Evolutionary conservation across 805 yeast genomes (phyloP).

Genomic region (Huiozyma naganishii): DNA sequence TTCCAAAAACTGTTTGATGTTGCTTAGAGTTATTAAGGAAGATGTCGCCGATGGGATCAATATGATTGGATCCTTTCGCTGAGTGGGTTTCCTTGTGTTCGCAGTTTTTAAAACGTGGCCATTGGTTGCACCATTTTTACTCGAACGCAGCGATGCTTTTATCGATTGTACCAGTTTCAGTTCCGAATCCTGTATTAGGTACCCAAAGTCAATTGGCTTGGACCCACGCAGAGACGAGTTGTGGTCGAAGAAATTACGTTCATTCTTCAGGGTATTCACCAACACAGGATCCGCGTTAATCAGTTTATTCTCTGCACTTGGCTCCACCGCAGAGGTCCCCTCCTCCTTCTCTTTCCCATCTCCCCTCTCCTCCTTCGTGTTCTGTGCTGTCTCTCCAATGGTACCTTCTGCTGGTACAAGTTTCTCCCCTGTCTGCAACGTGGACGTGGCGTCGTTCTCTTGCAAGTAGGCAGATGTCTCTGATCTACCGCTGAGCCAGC

Average conservation of each 20-base stretch:
- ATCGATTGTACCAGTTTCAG: conserved; percentile 43
- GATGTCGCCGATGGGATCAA: conserved; percentile 74
- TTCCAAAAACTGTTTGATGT: conserved; percentile 61
- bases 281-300: conserved; percentile 26
- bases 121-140: conserved; percentile 12
- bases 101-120: conserved; percentile 14
- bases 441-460: background rate
- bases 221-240: conserved; percentile 55
- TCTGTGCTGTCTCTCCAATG: conserved; percentile 5
- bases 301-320: background rate
- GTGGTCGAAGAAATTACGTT: conserved; percentile 45
- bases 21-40: conserved; percentile 51
- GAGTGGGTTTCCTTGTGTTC: background rate
- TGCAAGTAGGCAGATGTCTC: conserved; percentile 46
- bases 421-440: conserved; percentile 1
- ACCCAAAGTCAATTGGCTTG: conserved; percentile 56
- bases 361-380: background rate
- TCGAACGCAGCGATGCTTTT: conserved; percentile 28
- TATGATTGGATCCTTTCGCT: conserved; percentile 54
- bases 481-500: conserved; percentile 68
- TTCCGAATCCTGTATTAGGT: conserved; percentile 56
- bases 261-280: conserved; percentile 25
- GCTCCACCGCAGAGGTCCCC: background rate
- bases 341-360: background rate
- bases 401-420: conserved; percentile 8